Conservation (phyloP, 768 basidiomycete species). For the Scleroderma citrinum region DNA sequence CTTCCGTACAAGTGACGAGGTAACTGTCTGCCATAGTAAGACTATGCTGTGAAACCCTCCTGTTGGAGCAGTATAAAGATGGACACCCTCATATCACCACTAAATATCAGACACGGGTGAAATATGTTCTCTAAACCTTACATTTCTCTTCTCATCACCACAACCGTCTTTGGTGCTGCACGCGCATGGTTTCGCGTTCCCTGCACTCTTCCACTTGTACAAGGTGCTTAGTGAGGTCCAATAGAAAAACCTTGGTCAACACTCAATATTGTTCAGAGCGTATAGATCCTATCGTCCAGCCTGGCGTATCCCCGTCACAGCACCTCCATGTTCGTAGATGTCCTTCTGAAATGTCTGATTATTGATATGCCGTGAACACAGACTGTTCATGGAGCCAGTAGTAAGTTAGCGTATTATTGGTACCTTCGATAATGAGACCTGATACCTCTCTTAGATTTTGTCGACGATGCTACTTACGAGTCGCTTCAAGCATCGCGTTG, state of each 20-base stretch:
- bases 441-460: slow-evolving; percentile 24
- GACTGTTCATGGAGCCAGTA: slow-evolving; percentile 35
- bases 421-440: background rate
- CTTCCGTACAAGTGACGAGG: background rate
- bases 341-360: background rate
- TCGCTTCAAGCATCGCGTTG: slow-evolving; percentile 32
- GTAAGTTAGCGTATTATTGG: slow-evolving; percentile 15
- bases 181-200: slow-evolving; percentile 39
- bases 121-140: background rate
- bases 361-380: background rate
- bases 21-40: background rate
- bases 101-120: background rate
- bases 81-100: background rate
- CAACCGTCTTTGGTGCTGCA: slow-evolving; percentile 13
- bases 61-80: background rate
- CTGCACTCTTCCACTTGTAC: slow-evolving; percentile 35
- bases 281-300: slow-evolving; percentile 35
- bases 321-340: slow-evolving; percentile 33
- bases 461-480: slow-evolving; percentile 29
- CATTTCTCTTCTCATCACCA: slow-evolving; percentile 8
- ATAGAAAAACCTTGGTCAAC: background rate
- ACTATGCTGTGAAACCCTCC: background rate
- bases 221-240: slow-evolving; percentile 22
- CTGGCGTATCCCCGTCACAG: slow-evolving; percentile 30
- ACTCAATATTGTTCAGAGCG: slow-evolving; percentile 20